These are phyloP conservation scores for Pyrenophora teres DNA, from an alignment of 2,329 filamentous ascomycete genomes.

Conservation along the genomic window DNA sequence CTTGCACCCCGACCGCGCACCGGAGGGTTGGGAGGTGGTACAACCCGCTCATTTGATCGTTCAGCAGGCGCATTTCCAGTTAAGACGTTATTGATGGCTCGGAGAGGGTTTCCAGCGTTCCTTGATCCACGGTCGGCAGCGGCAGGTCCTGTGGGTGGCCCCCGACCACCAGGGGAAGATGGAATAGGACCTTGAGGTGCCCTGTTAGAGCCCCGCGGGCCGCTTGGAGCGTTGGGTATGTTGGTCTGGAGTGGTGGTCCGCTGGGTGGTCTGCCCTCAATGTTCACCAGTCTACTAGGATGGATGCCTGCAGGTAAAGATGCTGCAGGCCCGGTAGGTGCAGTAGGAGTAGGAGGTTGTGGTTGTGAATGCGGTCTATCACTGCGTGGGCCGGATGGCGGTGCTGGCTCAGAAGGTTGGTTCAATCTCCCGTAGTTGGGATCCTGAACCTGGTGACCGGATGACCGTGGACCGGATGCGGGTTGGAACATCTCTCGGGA, in stretches of 20 bases:
- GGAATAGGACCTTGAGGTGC: constrained; percentile 31
- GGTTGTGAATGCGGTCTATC: constrained; percentile 36
- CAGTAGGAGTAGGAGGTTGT: constrained; percentile 35
- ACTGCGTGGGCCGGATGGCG: constrained; percentile 60
- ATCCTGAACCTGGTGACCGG: constrained; percentile 49
- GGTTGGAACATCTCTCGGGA: constrained; percentile 50
- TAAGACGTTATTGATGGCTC: constrained; percentile 40
- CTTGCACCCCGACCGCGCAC: constrained; percentile 41
- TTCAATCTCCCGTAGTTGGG: constrained; percentile 57
- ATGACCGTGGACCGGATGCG: constrained; percentile 38
- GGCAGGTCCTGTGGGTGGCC: constrained; percentile 43
- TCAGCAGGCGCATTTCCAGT: constrained; percentile 33
- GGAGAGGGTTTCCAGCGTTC: constrained; percentile 28
- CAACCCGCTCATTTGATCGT: constrained; percentile 21
- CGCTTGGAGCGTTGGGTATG: constrained; percentile 40
- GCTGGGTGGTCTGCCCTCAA: constrained; percentile 35
- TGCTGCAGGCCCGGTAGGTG: constrained; percentile 39
- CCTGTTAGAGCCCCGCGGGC: constrained; percentile 39
- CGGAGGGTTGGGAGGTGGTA: constrained; percentile 24
- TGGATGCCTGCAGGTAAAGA: constrained; percentile 56
- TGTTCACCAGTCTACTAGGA: constrained; percentile 57
- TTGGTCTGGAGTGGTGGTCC: constrained; percentile 40
- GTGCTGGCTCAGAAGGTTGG: constrained; percentile 52
- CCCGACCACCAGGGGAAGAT: constrained; percentile 36
- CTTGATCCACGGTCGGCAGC: constrained; percentile 34